Evolutionary conservation across 768 basidiomycete species (phyloP).

Genomic region (Boletales sp.): DNA sequence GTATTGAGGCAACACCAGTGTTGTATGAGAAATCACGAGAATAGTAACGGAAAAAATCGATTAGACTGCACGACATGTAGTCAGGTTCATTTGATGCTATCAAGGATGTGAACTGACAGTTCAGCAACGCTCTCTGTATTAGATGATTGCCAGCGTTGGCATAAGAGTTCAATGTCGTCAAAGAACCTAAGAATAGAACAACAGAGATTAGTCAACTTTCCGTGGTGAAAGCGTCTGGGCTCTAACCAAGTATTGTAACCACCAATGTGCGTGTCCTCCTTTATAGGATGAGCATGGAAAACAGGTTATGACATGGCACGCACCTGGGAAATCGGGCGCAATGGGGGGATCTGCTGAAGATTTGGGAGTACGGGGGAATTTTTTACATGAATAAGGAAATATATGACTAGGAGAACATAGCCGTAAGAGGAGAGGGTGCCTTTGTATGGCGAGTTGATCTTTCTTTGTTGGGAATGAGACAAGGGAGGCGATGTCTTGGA

Average conservation of each 20-base stretch:
- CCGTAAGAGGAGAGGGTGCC: slow-evolving; percentile 97
- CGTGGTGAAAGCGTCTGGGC: slow-evolving; percentile 1
- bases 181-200: slow-evolving; percentile 66
- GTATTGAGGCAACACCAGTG: slow-evolving; percentile 86
- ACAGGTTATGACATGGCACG: slow-evolving; percentile 13
- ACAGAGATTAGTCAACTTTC: slow-evolving; percentile 5
- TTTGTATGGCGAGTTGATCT: slow-evolving; percentile 98
- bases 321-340: slow-evolving; percentile 81
- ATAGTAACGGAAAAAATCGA: slow-evolving; percentile 98
- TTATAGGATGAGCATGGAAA: slow-evolving; percentile 11
- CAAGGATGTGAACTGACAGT: slow-evolving; percentile 50
- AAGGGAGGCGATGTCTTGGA: not conserved
- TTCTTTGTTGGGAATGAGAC: slow-evolving; percentile 43
- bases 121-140: slow-evolving; percentile 93
- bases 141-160: slow-evolving; percentile 91
- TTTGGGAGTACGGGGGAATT: slow-evolving; percentile 95
- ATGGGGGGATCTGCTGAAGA: slow-evolving; percentile 89
- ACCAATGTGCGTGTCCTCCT: slow-evolving; percentile 80
- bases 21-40: slow-evolving; percentile 91
- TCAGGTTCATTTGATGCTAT: slow-evolving; percentile 2
- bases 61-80: slow-evolving; percentile 54
- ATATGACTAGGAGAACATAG: slow-evolving; percentile 96
- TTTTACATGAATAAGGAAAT: slow-evolving; percentile 97
- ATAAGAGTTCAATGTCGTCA: slow-evolving; percentile 90
- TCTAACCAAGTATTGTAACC: slow-evolving; percentile 79